Percentiles rank a stretch among this genome's conserved stretches.
phyloP scores from a whole-genome alignment of 331 rosid genomes.

The Prunus yedoensis region DNA sequence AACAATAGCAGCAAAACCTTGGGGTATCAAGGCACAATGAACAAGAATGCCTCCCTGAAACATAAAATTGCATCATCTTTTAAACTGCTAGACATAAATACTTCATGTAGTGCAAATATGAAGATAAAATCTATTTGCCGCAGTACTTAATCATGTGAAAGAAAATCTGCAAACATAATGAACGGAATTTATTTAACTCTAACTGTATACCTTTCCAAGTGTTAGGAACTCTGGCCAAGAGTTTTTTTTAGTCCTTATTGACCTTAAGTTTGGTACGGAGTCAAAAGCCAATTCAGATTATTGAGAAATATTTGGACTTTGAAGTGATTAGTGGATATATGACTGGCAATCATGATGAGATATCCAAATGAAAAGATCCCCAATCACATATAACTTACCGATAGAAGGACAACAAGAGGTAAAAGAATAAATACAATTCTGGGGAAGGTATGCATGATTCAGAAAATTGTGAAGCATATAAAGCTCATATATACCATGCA shows the following conservation, averaged over 20 bases:
- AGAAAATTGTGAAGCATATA: no score
- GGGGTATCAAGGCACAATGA: constrained; percentile 33
- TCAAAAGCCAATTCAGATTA: background rate
- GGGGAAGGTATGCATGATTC: background rate
- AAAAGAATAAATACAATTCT: background rate
- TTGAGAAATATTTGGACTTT: background rate
- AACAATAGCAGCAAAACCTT: constrained; percentile 48
- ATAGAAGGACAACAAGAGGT: background rate
- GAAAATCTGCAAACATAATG: background rate
- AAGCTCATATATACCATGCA: background rate
- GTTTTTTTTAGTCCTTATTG: background rate
- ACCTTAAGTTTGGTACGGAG: background rate
- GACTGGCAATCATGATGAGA: background rate
- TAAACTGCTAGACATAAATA: background rate
- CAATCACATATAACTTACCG: background rate
- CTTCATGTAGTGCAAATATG: background rate
- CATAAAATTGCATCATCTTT: background rate
- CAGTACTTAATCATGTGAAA: background rate
- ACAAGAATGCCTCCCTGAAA: constrained; percentile 63
- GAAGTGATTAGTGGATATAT: background rate
- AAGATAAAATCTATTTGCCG: background rate
- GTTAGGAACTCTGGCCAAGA: background rate
- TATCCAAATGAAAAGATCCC: background rate
- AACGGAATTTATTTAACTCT: background rate
- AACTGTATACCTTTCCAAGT: background rate